A percentile compares a stretch with the other conserved stretches of the same genome.
phyloP scores from a whole-genome alignment of 2,329 filamentous ascomycete genomes.

The Lachnellula cervina region DNA sequence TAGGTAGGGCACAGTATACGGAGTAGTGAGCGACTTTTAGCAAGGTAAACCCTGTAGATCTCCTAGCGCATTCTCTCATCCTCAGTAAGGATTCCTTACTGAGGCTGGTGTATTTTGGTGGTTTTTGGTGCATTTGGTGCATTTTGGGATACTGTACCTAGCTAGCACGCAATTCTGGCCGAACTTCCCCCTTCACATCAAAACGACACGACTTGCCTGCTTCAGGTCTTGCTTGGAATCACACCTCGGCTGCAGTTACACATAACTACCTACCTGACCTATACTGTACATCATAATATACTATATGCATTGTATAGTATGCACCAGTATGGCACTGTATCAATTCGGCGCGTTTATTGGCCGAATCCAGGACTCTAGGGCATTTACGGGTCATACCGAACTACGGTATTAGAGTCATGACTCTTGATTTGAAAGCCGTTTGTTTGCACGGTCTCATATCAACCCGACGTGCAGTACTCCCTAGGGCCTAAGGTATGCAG shows the following conservation, averaged over 20 bases:
- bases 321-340: background rate
- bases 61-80: background rate
- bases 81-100: too few species aligned
- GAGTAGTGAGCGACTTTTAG: background rate
- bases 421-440: slow-evolving; percentile 7
- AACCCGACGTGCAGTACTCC: background rate
- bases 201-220: background rate
- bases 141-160: too few species aligned
- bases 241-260: background rate
- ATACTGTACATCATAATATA: background rate
- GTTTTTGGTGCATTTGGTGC: background rate
- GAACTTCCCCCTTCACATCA: background rate
- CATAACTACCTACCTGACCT: background rate
- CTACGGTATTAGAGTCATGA: slow-evolving; percentile 2
- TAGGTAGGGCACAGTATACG: background rate
- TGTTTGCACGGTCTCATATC: background rate
- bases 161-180: background rate
- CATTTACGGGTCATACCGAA: background rate
- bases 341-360: background rate
- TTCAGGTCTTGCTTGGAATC: background rate
- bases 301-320: background rate
- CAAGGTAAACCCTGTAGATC: slow-evolving; percentile 7
- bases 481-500: background rate
- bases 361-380: background rate
- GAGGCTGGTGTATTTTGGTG: background rate